phyloP scores from a whole-genome alignment of 129 eudicot species.

The Chrysanthemum lavandulifolium region DNA sequence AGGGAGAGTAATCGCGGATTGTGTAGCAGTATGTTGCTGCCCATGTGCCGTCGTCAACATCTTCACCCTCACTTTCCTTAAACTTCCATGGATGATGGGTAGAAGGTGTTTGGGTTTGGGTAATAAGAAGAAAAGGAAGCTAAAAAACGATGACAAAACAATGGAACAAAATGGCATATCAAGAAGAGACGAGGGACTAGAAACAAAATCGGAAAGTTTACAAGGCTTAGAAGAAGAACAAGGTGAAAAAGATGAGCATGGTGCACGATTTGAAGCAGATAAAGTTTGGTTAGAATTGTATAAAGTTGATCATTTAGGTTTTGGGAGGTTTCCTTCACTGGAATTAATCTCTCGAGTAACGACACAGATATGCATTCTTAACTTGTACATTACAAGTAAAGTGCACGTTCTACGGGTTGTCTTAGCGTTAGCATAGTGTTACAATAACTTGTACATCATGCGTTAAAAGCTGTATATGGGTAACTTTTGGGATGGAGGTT shows the following conservation, averaged over 20 bases:
- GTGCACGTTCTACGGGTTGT: neutral
- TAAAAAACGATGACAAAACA: conserved; percentile 22
- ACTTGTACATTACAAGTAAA: conserved; percentile 29
- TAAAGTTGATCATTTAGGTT: conserved; percentile 77
- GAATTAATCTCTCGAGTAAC: conserved; percentile 33
- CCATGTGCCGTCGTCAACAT: conserved; percentile 70
- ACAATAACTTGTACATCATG: conserved; percentile 19
- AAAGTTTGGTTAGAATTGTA: conserved; percentile 81
- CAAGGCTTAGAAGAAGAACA: conserved; percentile 19
- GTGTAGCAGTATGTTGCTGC: conserved; percentile 76
- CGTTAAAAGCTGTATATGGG: conserved; percentile 18
- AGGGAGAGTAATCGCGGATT: conserved; percentile 68
- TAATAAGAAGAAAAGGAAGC: conserved; percentile 37
- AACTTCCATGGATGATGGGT: conserved; percentile 64
- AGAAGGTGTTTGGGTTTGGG: conserved; percentile 46
- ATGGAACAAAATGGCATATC: conserved; percentile 29
- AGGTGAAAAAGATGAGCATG: conserved; percentile 35
- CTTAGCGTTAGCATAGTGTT: conserved; percentile 7
- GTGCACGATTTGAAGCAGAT: conserved; percentile 58
- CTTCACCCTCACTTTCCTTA: conserved; percentile 52
- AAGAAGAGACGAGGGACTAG: conserved; percentile 31
- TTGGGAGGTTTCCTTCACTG: conserved; percentile 91
- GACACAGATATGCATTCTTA: conserved; percentile 16
- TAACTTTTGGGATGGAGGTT: conserved; percentile 6
- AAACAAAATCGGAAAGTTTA: conserved; percentile 17